Evolutionary conservation across 2,329 filamentous ascomycete genomes (phyloP).

Genomic region (Curvularia sp.): DNA sequence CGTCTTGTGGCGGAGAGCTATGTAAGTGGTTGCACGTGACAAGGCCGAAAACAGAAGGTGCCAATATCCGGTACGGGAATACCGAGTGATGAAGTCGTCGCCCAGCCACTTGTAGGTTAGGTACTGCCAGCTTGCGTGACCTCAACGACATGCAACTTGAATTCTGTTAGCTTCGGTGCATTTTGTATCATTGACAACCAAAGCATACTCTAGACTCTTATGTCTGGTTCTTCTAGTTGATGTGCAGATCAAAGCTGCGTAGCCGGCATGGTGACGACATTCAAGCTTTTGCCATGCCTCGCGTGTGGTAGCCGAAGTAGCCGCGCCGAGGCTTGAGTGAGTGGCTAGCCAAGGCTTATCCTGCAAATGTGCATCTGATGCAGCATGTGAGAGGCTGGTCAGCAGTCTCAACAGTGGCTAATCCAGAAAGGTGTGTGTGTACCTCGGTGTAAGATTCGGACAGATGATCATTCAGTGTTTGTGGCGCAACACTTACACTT

Average conservation of each 20-base stretch:
- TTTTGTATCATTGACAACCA: neutral
- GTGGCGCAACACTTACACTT: neutral
- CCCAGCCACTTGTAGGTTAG: neutral
- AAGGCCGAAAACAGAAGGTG: neutral
- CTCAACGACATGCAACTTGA: no score
- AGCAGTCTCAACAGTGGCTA: neutral
- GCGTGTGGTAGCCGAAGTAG: conserved; percentile 8
- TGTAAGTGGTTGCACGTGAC: neutral
- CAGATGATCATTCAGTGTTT: neutral
- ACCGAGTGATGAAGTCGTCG: neutral
- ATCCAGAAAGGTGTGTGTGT: neutral
- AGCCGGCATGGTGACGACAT: neutral
- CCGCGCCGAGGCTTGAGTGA: conserved; percentile 1
- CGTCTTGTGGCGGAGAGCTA: neutral
- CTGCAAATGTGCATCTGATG: conserved; percentile 3
- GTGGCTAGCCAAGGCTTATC: conserved; percentile 13
- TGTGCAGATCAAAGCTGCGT: neutral
- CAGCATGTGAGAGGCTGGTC: neutral
- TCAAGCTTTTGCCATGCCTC: conserved; percentile 25
- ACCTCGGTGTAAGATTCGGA: neutral
- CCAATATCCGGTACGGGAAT: conserved; percentile 1
- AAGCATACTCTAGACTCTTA: neutral
- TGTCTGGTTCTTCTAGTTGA: neutral
- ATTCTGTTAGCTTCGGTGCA: neutral
- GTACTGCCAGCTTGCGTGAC: neutral